Evolutionary conservation across 2,329 filamentous ascomycete species (phyloP), one percentile per base, ranked within the genome.

Genomic region (Trichophyton equinum): DNA sequence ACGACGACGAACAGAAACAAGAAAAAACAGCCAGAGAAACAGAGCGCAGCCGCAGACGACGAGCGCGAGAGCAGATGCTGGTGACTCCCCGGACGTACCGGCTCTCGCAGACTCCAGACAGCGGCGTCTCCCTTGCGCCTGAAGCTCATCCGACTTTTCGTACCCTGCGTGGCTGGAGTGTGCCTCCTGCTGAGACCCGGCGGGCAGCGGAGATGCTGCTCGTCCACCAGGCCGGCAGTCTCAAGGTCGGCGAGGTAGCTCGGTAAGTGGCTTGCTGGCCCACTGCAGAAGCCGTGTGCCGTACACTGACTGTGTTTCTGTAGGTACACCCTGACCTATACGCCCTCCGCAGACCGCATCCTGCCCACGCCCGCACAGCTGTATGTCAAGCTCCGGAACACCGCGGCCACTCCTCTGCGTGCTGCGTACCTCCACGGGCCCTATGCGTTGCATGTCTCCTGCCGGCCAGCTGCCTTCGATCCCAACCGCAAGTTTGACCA

Each of bases 381-480:
- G 42, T 84, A 89, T 74, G 83, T 99, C 53, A 90, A 89, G 67
- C 85, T 99, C 72, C 92, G 89, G 72, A 99, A 99, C 74, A 91
- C 89, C 8, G 94, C 88, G 44, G 87, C 89, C 61, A 89, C 96
- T 65, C 89, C 94, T 15, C 79, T 97, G 44, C 89, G 94, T 69
- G 94, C 94, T 60, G 94, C 94, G 61, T 99, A 96, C 72, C 86
- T 99, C 60, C 94, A 96, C 75, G 94, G 94, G 0, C 94, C 94
- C 0, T 99, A 99, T 72, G 95, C 86, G 0, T 81, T 97, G 42
- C 91, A 90, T 68, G 87, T 91, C 57, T 85, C 91, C 58, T 88
- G 91, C 25, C 95, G 95, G 68, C 90, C 92, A 0, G 81, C 88
- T 15, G 83, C 81, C 55, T 97, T 94, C 77, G 82, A 91, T 68